These are phyloP conservation scores for Schwanniomyces yamadae DNA, from an alignment of 805 yeast species.

Conservation along the genomic window DNA sequence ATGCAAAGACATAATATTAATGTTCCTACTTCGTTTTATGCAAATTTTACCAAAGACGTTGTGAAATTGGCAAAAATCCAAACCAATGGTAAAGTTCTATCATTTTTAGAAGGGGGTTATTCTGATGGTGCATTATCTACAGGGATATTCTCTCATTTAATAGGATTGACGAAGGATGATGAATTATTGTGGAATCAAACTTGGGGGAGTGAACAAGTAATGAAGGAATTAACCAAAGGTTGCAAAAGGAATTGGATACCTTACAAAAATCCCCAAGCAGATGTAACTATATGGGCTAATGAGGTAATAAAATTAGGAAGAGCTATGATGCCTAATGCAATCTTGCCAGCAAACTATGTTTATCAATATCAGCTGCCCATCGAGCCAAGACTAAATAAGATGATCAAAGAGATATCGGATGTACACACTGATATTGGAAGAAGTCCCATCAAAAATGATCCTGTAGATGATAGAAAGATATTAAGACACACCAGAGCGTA, in stretches of 20 bases:
- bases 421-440: slow-evolving; percentile 8
- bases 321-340: slow-evolving; percentile 56
- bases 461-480: slow-evolving; percentile 27
- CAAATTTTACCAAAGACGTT: slow-evolving; percentile 69
- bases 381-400: slow-evolving; percentile 18
- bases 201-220: slow-evolving; percentile 64
- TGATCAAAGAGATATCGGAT: slow-evolving; percentile 32
- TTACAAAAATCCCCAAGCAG: slow-evolving; percentile 50
- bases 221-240: slow-evolving; percentile 65
- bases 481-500: slow-evolving; percentile 41
- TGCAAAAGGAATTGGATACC: slow-evolving; percentile 68
- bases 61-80: slow-evolving; percentile 65
- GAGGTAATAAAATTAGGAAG: slow-evolving; percentile 63
- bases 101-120: slow-evolving; percentile 83
- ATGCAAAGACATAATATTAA: slow-evolving; percentile 85
- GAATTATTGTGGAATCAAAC: slow-evolving; percentile 52
- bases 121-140: slow-evolving; percentile 78
- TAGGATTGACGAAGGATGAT: slow-evolving; percentile 56
- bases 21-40: slow-evolving; percentile 78
- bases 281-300: slow-evolving; percentile 60
- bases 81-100: slow-evolving; percentile 59
- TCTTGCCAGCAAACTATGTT: slow-evolving; percentile 36
- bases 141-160: slow-evolving; percentile 75
- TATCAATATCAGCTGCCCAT: slow-evolving; percentile 23
- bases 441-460: slow-evolving; percentile 24